A percentile compares a stretch with the other conserved stretches of the same genome.
Conservation (phyloP, 768 basidiomycete species). For the Obba rivulosa region DNA sequence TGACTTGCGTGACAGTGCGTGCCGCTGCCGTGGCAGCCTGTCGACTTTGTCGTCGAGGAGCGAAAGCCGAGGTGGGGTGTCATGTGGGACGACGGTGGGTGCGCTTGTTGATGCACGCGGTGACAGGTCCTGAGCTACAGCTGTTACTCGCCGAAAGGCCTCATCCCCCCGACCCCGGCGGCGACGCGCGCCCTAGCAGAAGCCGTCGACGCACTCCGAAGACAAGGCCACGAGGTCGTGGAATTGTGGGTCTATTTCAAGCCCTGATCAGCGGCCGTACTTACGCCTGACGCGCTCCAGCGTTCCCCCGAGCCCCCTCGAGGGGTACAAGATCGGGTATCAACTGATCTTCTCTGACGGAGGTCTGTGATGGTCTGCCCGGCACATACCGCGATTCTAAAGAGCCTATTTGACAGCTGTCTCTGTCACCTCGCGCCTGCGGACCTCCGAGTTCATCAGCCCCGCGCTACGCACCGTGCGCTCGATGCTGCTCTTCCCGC, state of each 20-base stretch:
- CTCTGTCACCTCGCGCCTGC: conserved; percentile 13
- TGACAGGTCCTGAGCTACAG: not conserved
- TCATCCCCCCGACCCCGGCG: conserved; percentile 35
- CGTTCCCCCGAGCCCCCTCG: conserved; percentile 21
- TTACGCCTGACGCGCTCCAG: conserved; percentile 14
- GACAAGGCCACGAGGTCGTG: conserved; percentile 35
- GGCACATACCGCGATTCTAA: not conserved
- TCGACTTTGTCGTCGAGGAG: conserved; percentile 23
- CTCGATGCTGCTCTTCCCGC: conserved; percentile 17
- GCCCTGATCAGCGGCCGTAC: too few species aligned
- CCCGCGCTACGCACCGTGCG: conserved; percentile 16
- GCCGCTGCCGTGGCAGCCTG: conserved; percentile 36
- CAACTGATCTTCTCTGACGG: conserved; percentile 21
- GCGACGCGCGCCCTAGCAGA: conserved; percentile 35
- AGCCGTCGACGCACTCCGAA: conserved; percentile 27
- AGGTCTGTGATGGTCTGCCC: conserved; percentile 8
- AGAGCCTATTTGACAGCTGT: conserved; percentile 12
- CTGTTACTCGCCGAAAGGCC: conserved; percentile 7
- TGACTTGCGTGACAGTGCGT: conserved; percentile 27
- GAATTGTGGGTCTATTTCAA: conserved; percentile 24
- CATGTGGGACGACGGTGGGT: conserved; percentile 37
- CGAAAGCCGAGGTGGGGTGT: conserved; percentile 34
- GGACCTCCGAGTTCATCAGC: conserved; percentile 20
- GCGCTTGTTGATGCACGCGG: not conserved
- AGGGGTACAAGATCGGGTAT: conserved; percentile 17